Evolutionary conservation across 805 yeast genomes (phyloP), one percentile per base, ranked within the genome.

Genomic region (Hanseniaspora thailandica): DNA sequence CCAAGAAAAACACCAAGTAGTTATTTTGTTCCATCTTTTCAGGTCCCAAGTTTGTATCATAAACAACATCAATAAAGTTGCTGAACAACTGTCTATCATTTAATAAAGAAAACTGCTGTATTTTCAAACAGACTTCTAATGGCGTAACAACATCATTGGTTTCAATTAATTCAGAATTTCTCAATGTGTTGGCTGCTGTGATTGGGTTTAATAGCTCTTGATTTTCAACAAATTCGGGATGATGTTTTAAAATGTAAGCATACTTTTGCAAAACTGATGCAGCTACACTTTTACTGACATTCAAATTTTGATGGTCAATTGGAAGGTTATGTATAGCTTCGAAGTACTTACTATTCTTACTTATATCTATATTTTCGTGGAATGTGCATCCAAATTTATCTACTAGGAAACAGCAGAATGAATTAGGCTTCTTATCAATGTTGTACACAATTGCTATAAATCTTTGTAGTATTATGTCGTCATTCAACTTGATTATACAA

Each of bases 121-220:
- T 58, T 36, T 72, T 69, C 31, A 65, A 59, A 3, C 95, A 93
- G 17, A 84, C 65, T 4, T 76, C 76, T 0, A 63, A 59, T 0
- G 94, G 87, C 0, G 76, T 65, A 52, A 58, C 52, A 19, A 48
- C 44, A 23, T 47, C 30, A 28, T 68, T 71, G 3, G 75, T 70
- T 7, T 74, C 71, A 3, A 86, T 67, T 2, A 82, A 68, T 3
- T 61, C 60, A 82, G 89, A 82, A 13, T 69, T 57, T 31, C 84
- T 77, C 0, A 96, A 95, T 26, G 86, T 63, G 9, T 76, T 75
- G 0, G 97, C 97, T 1, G 96, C 96, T 52, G 76, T 74, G 0
- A 90, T 83, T 59, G 86, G 96, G 66, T 90, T 97, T 77, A 81
- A 73, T 63, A 75, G 73, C 57, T 67, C 67, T 15, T 60, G 52